Conservation (phyloP, 805 yeast species). For the Candida sphagnicola region DNA sequence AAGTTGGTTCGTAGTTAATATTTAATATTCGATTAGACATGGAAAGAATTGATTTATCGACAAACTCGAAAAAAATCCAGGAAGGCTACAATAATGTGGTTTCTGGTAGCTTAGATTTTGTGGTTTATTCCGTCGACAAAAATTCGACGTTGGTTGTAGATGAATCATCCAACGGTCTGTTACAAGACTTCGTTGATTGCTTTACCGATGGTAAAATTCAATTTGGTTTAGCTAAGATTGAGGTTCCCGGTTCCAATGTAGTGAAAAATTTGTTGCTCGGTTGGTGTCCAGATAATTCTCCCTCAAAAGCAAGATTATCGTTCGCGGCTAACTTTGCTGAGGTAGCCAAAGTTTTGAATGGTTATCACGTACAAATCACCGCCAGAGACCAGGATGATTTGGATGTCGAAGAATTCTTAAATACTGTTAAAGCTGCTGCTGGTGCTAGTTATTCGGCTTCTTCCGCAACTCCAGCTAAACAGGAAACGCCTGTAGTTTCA, state of each 20-base stretch:
- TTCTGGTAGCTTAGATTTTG: slow-evolving; percentile 74
- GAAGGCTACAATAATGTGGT: slow-evolving; percentile 74
- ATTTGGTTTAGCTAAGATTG: slow-evolving; percentile 84
- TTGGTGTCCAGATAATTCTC: slow-evolving; percentile 97
- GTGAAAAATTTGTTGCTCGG: slow-evolving; percentile 81
- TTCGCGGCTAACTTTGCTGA: slow-evolving; percentile 77
- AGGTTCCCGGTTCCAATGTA: slow-evolving; percentile 89
- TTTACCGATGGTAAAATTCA: slow-evolving; percentile 87
- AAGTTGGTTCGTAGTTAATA: neutral
- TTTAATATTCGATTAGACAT: slow-evolving; percentile 16
- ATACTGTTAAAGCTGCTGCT: slow-evolving; percentile 82
- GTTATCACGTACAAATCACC: slow-evolving; percentile 93
- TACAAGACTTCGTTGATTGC: slow-evolving; percentile 72
- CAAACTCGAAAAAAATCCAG: slow-evolving; percentile 73
- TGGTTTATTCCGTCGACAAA: slow-evolving; percentile 72
- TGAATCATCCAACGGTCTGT: slow-evolving; percentile 57
- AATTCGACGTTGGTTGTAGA: slow-evolving; percentile 46
- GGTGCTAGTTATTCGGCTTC: slow-evolving; percentile 91
- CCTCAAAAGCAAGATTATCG: slow-evolving; percentile 68
- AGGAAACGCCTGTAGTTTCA: too few relatives aligned
- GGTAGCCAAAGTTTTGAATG: slow-evolving; percentile 63
- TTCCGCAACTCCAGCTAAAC: slow-evolving; percentile 15
- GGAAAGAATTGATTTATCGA: slow-evolving; percentile 58
- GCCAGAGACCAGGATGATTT: slow-evolving; percentile 94
- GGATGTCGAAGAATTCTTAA: slow-evolving; percentile 69